phyloP scores from a whole-genome alignment of 176 grass and related monocot species.

The Hordeum vulgare region DNA sequence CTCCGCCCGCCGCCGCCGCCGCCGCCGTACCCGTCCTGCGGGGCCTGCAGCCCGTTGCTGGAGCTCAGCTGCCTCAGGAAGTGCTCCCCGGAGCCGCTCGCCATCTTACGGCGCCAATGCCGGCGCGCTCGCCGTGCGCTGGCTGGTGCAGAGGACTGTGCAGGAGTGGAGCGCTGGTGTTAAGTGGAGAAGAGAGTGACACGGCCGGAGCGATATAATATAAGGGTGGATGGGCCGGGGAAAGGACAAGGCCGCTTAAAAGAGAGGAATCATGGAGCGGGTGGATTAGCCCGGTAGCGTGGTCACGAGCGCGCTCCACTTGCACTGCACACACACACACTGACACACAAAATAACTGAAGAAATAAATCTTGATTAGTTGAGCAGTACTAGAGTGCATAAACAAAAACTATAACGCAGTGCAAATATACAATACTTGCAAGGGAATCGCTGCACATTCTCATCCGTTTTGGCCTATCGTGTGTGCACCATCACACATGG shows the following conservation, averaged over 20 bases:
- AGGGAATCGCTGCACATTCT: background rate
- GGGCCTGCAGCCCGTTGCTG: constrained; percentile 25
- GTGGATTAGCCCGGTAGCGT: background rate
- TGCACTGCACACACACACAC: background rate
- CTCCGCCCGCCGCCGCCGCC: background rate
- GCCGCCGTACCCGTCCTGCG: constrained; percentile 1
- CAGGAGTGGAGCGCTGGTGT: background rate
- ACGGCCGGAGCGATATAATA: background rate
- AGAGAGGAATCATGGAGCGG: background rate
- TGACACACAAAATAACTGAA: background rate
- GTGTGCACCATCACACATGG: constrained; percentile 18
- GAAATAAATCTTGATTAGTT: background rate
- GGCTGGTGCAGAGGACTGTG: background rate
- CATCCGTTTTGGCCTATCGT: constrained; percentile 9
- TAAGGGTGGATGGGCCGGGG: constrained; percentile 5
- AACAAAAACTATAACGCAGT: background rate
- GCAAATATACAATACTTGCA: background rate
- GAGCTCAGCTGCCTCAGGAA: constrained; percentile 71
- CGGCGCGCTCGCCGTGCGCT: background rate
- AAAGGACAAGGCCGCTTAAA: constrained; percentile 48
- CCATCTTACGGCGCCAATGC: constrained; percentile 11
- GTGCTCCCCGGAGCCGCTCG: constrained; percentile 49
- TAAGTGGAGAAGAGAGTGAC: background rate
- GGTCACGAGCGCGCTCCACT: constrained; percentile 43
- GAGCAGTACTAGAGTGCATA: background rate